phyloP scores from a whole-genome alignment of 2,329 filamentous ascomycete species.

The Pseudogymnoascus sp. region DNA sequence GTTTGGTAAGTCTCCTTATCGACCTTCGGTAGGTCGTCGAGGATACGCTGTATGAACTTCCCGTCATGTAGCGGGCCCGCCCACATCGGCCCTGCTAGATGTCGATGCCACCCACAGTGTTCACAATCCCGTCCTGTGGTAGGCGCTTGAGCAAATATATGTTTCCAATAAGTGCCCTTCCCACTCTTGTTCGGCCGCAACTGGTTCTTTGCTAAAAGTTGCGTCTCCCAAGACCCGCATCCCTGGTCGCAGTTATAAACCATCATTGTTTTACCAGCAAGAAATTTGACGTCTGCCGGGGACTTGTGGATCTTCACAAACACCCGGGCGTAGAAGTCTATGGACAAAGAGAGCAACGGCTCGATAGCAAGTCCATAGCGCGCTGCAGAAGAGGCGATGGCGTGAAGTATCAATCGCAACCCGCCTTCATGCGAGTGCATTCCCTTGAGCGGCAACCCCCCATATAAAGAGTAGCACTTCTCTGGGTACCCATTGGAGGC shows the following conservation, averaged over 20 bases:
- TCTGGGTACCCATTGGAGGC: slow-evolving; percentile 90
- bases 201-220: slow-evolving; percentile 66
- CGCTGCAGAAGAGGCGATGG: slow-evolving; percentile 70
- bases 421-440: slow-evolving; percentile 82
- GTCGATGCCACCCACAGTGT: slow-evolving; percentile 80
- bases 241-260: slow-evolving; percentile 86
- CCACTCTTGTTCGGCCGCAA: slow-evolving; percentile 62
- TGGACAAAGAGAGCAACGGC: slow-evolving; percentile 83
- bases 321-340: slow-evolving; percentile 88
- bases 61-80: slow-evolving; percentile 79
- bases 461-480: slow-evolving; percentile 90
- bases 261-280: slow-evolving; percentile 85
- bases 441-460: slow-evolving; percentile 79
- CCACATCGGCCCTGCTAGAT: slow-evolving; percentile 91
- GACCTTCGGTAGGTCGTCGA: slow-evolving; percentile 61
- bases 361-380: slow-evolving; percentile 84
- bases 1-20: slow-evolving; percentile 71
- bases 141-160: slow-evolving; percentile 65
- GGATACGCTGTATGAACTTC: slow-evolving; percentile 70
- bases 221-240: slow-evolving; percentile 85
- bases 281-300: slow-evolving; percentile 79
- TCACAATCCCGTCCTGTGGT: slow-evolving; percentile 58
- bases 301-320: slow-evolving; percentile 78
- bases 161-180: slow-evolving; percentile 64
- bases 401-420: slow-evolving; percentile 75